Conservation (phyloP, 2,329 filamentous ascomycete species). For the Mollisia scopiformis region DNA sequence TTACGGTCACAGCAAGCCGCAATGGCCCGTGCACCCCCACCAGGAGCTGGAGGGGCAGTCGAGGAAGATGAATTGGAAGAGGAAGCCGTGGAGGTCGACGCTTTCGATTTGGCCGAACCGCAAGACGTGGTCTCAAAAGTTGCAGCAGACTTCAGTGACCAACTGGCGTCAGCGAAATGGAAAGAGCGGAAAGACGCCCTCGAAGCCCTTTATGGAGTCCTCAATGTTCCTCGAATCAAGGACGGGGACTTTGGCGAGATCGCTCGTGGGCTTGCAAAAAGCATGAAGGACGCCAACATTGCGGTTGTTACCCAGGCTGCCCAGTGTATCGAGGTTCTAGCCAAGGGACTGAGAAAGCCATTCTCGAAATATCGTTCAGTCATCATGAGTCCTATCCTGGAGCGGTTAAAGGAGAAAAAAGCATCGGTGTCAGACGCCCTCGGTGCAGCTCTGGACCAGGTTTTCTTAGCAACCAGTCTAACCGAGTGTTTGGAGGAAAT, state of each 20-base stretch:
- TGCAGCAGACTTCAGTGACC: conserved; percentile 80
- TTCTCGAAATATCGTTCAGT: conserved; percentile 81
- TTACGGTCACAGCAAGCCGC: conserved; percentile 88
- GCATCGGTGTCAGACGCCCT: conserved; percentile 85
- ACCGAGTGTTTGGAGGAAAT: conserved; percentile 92
- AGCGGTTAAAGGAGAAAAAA: conserved; percentile 98
- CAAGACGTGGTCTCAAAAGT: conserved; percentile 85
- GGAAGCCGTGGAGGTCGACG: conserved; percentile 72
- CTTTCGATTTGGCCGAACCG: conserved; percentile 80
- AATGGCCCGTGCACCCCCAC: conserved; percentile 68
- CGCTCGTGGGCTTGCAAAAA: conserved; percentile 82
- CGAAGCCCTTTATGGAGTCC: conserved; percentile 73
- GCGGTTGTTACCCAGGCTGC: conserved; percentile 92
- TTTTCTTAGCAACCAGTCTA: conserved; percentile 68
- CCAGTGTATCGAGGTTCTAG: conserved; percentile 87
- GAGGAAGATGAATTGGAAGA: conserved; percentile 61
- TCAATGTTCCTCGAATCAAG: conserved; percentile 90
- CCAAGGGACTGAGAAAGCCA: conserved; percentile 77
- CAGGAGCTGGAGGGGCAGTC: conserved; percentile 57
- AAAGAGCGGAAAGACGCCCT: conserved; percentile 96
- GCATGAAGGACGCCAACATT: conserved; percentile 98
- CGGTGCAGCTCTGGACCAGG: conserved; percentile 77
- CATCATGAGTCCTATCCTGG: conserved; percentile 89
- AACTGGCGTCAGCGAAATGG: conserved; percentile 91
- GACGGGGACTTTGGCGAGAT: conserved; percentile 88